A percentile compares a stretch with the other conserved stretches of the same genome.
Evolutionary conservation across 495 filamentous ascomycete genomes (phyloP).

Genomic region (Neurospora pannonica): DNA sequence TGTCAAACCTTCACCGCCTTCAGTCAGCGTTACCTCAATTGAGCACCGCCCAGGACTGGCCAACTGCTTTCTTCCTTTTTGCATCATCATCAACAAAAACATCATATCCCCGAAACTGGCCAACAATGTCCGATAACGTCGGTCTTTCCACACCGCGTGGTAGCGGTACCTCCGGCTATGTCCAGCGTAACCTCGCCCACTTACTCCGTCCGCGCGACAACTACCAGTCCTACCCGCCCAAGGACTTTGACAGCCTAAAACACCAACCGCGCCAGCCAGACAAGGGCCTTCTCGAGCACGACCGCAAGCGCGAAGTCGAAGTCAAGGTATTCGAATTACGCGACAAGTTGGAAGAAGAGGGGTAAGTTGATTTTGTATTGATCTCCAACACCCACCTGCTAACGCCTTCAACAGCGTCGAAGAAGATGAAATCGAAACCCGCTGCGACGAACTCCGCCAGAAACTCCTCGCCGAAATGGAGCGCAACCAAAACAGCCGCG

Average conservation of each 20-base stretch:
- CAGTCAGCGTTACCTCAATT: neutral
- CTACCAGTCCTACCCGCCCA: conserved; percentile 41
- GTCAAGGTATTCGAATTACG: conserved; percentile 85
- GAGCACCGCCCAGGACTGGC: neutral
- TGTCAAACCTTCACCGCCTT: neutral
- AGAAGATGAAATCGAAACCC: conserved; percentile 70
- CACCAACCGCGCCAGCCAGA: conserved; percentile 79
- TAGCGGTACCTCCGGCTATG: conserved; percentile 92
- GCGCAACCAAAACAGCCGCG: conserved; percentile 9
- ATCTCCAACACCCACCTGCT: neutral
- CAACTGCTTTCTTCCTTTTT: neutral
- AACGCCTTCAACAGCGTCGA: conserved; percentile 40
- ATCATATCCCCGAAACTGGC: neutral
- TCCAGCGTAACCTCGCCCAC: conserved; percentile 88
- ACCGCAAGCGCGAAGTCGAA: conserved; percentile 78
- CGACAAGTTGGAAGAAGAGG: conserved; percentile 84
- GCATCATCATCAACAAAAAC: neutral
- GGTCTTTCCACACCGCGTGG: conserved; percentile 92
- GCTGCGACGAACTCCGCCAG: conserved; percentile 52
- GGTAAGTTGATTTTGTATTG: conserved; percentile 31
- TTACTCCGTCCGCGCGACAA: conserved; percentile 61
- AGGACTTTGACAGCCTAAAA: conserved; percentile 52
- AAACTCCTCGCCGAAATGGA: conserved; percentile 52
- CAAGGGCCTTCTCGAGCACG: conserved; percentile 86
- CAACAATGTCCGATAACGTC: conserved; percentile 89